These are phyloP conservation scores for Graphilbum fragrans DNA, from an alignment of 2,329 filamentous ascomycete genomes.

Conservation along the genomic window DNA sequence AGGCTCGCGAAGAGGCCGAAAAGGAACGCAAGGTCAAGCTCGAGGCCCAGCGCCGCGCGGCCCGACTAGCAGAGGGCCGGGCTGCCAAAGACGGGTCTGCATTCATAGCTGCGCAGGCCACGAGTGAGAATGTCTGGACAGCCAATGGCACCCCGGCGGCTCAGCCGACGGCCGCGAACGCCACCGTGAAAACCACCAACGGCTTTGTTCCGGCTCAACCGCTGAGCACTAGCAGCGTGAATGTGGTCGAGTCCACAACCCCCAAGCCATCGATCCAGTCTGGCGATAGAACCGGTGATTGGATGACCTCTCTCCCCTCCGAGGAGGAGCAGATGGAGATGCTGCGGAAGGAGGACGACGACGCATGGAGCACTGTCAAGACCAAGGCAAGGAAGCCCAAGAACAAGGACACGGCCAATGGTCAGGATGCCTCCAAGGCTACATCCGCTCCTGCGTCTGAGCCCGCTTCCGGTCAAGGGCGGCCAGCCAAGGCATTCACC, in stretches of 20 bases:
- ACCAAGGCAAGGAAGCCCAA: slow-evolving; percentile 28
- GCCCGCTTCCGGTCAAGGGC: slow-evolving; percentile 14
- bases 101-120: slow-evolving; percentile 31
- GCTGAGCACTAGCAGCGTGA: slow-evolving; percentile 44
- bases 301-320: slow-evolving; percentile 40
- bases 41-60: slow-evolving; percentile 73
- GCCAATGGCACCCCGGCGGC: slow-evolving; percentile 15
- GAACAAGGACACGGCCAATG: slow-evolving; percentile 24
- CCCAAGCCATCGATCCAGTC: slow-evolving; percentile 17
- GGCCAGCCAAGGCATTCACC: slow-evolving; percentile 23
- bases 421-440: slow-evolving; percentile 11
- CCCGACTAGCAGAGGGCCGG: slow-evolving; percentile 71
- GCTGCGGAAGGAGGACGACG: slow-evolving; percentile 40
- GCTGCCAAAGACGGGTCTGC: slow-evolving; percentile 68
- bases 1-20: slow-evolving; percentile 64
- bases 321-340: slow-evolving; percentile 52
- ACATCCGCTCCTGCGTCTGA: slow-evolving; percentile 9
- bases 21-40: slow-evolving; percentile 61
- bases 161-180: slow-evolving; percentile 25
- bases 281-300: slow-evolving; percentile 25
- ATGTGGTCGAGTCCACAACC: slow-evolving; percentile 9
- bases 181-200: slow-evolving; percentile 20
- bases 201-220: slow-evolving; percentile 31
- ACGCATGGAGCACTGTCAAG: slow-evolving; percentile 47
- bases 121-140: slow-evolving; percentile 26